Conservation (phyloP, 75 land plant genomes). For the Selaginella tamariscina region DNA sequence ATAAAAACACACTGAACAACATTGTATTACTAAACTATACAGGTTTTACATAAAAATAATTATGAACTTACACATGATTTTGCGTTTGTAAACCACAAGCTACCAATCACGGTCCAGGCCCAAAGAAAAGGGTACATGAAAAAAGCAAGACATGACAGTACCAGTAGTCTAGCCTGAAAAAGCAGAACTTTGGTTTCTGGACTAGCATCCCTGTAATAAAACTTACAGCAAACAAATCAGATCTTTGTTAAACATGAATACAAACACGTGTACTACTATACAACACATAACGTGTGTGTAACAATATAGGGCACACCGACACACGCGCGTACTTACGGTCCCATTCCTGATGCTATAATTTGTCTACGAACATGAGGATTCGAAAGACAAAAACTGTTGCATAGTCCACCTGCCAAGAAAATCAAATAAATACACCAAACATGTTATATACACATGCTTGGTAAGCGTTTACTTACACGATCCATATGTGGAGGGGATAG, state of each 20-base stretch:
- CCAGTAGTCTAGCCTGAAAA: constrained; percentile 68
- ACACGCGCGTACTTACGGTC: constrained; percentile 51
- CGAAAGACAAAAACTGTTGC: constrained; percentile 80
- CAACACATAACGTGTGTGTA: not conserved
- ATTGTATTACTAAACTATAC: not conserved
- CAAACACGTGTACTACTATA: not conserved
- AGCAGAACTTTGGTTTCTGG: constrained; percentile 52
- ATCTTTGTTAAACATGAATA: not conserved
- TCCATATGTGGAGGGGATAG: constrained; percentile 91
- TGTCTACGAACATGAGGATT: constrained; percentile 86
- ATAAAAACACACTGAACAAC: not conserved
- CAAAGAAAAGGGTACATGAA: constrained; percentile 82
- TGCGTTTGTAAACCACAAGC: constrained; percentile 76
- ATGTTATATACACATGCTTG: not conserved
- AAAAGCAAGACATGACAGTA: constrained; percentile 48
- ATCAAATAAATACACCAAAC: not conserved
- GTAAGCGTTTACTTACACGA: constrained; percentile 27
- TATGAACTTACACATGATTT: constrained; percentile 59
- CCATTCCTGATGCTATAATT: constrained; percentile 89
- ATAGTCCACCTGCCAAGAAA: constrained; percentile 72
- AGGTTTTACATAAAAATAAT: not conserved
- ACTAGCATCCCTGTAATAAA: constrained; percentile 46
- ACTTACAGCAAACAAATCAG: not conserved
- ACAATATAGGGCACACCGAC: not conserved
- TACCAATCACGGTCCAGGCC: constrained; percentile 89